Base-by-base conservation (phyloP, 208 protist genomes). In the Leptomonas pyrrhocoris region DNA sequence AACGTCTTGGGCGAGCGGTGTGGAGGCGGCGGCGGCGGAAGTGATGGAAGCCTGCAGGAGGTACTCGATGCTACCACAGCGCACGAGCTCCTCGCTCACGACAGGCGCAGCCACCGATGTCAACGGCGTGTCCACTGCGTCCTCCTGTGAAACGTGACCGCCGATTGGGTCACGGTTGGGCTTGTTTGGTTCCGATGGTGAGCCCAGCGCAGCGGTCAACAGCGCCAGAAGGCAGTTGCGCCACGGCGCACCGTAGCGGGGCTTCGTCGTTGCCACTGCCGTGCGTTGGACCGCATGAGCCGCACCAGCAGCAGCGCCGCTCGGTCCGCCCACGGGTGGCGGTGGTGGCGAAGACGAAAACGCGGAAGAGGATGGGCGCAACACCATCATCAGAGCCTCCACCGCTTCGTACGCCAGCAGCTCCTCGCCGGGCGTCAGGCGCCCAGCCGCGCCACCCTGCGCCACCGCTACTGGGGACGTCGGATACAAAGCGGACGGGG, bases 171-270 rank as follows among this genome's bases (percentile, higher is more conserved):
- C 4, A 13, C 6, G 9, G 18, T 16, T 13, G 25, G 7, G n/a
- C 16, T 38, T 3, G 19, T 28, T 25, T 34, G 40, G 1, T 11
- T n/a, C 21, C 12, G 15, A 30, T 27, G 57, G 25, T 0, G 50
- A 21, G 19, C 40, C 31, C 11, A 68, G 28, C 11, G 30, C 62
- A 7, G 56, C 16, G 19, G 55, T 56, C 6, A 72, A 34, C 11
- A 77, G 65, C 1, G 72, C 63, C 0, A 72, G n/a, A 43, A 77
- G 49, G 36, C 57, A 72, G 64, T 71, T 46, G 64, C 50, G 63
- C 72, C 63, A 77, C 49, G 21, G 34, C 38, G 45, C 34, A n/a
- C 49, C 43, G n/a, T 23, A 43, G 30, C 53, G 30, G n/a, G 53
- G 2, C 64, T 38, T 57, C 51, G 28, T 3, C 59, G 23, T n/a